Evolutionary conservation across 2,329 filamentous ascomycete species (phyloP), one percentile per base, ranked within the genome.

Genomic region (Aspergillus viridinutans): DNA sequence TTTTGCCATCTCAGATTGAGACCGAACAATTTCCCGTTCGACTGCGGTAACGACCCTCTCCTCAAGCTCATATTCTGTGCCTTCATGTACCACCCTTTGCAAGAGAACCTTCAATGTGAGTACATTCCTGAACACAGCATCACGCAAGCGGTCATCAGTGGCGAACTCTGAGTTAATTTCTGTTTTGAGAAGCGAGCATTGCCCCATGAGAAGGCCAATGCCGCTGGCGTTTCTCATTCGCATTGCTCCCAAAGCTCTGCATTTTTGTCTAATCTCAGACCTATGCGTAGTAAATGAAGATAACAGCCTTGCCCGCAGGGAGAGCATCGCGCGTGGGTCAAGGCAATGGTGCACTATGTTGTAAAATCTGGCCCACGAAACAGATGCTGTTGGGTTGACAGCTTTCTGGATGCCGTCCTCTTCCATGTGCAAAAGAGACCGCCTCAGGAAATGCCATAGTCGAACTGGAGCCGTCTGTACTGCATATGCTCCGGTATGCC

Each of bases 71-170:
- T 78, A 75, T 10, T 81, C 69, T 8, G 75, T 74, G 21, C 79
- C 72, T 25, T 90, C 85, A 43, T 82, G 78, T 49, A 85, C 83
- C 20, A 90, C 85, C 64, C 91, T 89, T 28, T 83, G 83, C 5
- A 96, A 82, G 21, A 97, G 87, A 66, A 88, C 89, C 67, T 95
- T 90, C 83, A 97, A 95, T 29, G 97, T 77, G 23, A 86, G 85
- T 48, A 97, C 88, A 64, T 89, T 95, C 56, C 88, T 85, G 63
- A 90, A 87, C 21, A 97, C 85, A 10, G 89, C 85, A 38, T 84
- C 85, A 72, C 92, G 94, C 85, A 85, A 89, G 58, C 83, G 78
- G 23, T 80, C 73, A 38, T 68, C 68, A 49, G 78, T 67, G 23
- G 50, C 32, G 29, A 68, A 76, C 28, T 76, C 76, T 53, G 80